These are phyloP conservation scores for Lolium perenne DNA, from an alignment of 176 grass and related monocot genomes.

Conservation along the genomic window DNA sequence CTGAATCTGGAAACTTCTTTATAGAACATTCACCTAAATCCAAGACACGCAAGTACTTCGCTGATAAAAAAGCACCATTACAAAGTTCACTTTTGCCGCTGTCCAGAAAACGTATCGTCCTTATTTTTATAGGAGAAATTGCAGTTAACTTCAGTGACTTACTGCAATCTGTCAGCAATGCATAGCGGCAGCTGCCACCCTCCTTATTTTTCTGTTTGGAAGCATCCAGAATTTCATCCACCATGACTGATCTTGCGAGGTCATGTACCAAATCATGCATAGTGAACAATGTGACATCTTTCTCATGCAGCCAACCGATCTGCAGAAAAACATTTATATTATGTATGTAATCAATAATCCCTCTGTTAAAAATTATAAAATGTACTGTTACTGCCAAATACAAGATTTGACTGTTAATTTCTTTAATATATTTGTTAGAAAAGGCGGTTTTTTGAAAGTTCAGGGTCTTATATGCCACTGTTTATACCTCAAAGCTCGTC, in stretches of 20 bases:
- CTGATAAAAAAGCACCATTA: not conserved
- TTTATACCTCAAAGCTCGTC: too few relatives aligned
- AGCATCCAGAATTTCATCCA: not conserved
- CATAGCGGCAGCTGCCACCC: not conserved
- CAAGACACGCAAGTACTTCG: slow-evolving; percentile 17
- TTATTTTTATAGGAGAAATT: not conserved
- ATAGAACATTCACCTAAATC: slow-evolving; percentile 32
- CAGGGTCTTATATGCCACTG: too few relatives aligned
- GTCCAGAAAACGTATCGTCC: slow-evolving; percentile 10
- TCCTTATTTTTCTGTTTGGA: not conserved
- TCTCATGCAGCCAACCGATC: not conserved
- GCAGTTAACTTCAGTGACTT: not conserved
- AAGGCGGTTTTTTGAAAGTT: too few relatives aligned
- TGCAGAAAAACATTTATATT: too few relatives aligned
- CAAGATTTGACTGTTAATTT: too few relatives aligned
- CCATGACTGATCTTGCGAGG: slow-evolving; percentile 14
- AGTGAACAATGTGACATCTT: not conserved
- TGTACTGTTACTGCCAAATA: too few relatives aligned
- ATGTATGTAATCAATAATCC: too few relatives aligned
- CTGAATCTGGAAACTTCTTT: not conserved
- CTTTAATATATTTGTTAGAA: too few relatives aligned
- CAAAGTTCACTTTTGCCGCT: not conserved
- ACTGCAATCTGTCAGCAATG: not conserved
- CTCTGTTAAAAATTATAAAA: too few relatives aligned
- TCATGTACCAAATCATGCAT: slow-evolving; percentile 44